phyloP scores from a whole-genome alignment of 2,329 filamentous ascomycete genomes.

The Diatrype stigma region DNA sequence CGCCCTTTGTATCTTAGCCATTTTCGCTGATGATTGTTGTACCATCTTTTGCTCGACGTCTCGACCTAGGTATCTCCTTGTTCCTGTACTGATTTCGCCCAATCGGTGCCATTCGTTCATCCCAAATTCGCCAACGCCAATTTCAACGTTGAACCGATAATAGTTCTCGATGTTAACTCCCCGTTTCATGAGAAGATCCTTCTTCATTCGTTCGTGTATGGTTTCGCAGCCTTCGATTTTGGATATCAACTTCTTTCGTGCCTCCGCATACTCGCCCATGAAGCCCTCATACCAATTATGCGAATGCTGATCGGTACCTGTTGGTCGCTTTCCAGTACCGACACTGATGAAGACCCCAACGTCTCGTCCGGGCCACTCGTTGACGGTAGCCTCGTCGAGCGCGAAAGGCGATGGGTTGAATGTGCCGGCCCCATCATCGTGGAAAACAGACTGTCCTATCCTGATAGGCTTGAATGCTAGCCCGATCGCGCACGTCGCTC shows the following conservation, averaged over 20 bases:
- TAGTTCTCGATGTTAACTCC: constrained; percentile 87
- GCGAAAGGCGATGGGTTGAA: constrained; percentile 87
- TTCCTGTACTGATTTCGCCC: constrained; percentile 92
- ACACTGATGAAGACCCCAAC: constrained; percentile 89
- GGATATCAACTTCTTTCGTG: constrained; percentile 73
- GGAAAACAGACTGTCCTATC: constrained; percentile 88
- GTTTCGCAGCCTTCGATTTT: constrained; percentile 96
- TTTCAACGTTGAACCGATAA: constrained; percentile 93
- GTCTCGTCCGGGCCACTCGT: constrained; percentile 93
- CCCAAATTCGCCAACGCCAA: constrained; percentile 92
- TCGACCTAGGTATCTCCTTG: constrained; percentile 74
- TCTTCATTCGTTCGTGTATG: constrained; percentile 82
- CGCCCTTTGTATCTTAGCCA: constrained; percentile 78
- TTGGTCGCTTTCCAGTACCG: constrained; percentile 82
- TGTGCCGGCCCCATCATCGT: constrained; percentile 85
- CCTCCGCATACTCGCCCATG: constrained; percentile 87
- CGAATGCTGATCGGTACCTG: constrained; percentile 60
- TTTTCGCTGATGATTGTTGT: constrained; percentile 69
- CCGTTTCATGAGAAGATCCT: constrained; percentile 70
- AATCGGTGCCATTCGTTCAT: constrained; percentile 98
- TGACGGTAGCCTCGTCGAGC: constrained; percentile 84
- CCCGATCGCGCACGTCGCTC: constrained; percentile 87
- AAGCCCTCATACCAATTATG: constrained; percentile 94
- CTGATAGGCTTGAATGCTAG: constrained; percentile 94
- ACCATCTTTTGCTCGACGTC: constrained; percentile 74